phyloP scores from a whole-genome alignment of 345 rosid species.

The Theobroma cacao region DNA sequence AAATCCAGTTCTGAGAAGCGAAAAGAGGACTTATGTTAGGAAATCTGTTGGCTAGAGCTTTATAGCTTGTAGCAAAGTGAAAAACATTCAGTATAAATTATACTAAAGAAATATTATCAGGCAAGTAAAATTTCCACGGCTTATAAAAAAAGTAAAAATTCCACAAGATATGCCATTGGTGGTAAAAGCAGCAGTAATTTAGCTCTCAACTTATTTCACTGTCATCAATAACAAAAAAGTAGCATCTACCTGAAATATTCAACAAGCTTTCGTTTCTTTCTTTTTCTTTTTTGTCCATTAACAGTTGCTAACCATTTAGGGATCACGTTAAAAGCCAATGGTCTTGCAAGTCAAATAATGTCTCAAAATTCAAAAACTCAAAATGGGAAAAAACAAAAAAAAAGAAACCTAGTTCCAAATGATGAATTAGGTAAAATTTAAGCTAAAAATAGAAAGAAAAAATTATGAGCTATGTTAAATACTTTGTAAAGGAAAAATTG shows the following conservation, averaged over 20 bases:
- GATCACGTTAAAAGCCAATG: not conserved
- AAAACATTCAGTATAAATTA: not conserved
- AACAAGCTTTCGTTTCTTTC: not conserved
- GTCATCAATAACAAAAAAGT: not conserved
- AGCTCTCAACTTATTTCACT: not conserved
- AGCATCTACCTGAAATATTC: not conserved
- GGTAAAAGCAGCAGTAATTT: not conserved
- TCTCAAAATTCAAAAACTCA: not conserved
- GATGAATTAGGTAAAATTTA: not conserved
- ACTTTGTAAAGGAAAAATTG: not conserved
- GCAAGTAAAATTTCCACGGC: not conserved
- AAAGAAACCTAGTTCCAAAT: not conserved
- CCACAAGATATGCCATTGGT: not conserved
- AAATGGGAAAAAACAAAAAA: not conserved
- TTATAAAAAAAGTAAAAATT: too few relatives aligned
- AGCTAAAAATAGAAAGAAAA: not conserved
- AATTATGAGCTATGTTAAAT: not conserved
- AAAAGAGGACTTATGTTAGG: conserved; percentile 18
- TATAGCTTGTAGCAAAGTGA: not conserved
- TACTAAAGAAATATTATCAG: not conserved
- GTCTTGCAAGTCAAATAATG: not conserved
- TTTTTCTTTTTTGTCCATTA: not conserved
- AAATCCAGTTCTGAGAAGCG: conserved; percentile 86
- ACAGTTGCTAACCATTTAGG: not conserved
- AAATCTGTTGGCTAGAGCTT: conserved; percentile 5